Percentiles rank a stretch among this genome's conserved stretches.
phyloP scores from a whole-genome alignment of 345 rosid species.

The Pistacia vera region DNA sequence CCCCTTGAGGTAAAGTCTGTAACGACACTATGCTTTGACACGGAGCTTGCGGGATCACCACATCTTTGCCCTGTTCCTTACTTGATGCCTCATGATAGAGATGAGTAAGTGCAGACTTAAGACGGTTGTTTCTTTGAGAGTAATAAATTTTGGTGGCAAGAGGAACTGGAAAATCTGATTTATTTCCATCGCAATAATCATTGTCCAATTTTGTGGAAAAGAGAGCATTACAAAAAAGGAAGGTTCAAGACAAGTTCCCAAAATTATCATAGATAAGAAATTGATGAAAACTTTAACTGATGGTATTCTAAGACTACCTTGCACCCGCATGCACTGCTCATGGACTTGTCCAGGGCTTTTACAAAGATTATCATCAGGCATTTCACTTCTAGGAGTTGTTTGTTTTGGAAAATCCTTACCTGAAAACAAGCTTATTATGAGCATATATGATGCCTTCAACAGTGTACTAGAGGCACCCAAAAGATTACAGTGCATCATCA shows the following conservation, averaged over 20 bases:
- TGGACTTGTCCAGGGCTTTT: slow-evolving; percentile 24
- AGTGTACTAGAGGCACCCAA: no score
- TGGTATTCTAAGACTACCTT: slow-evolving; percentile 24
- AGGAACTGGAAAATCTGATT: slow-evolving; percentile 49
- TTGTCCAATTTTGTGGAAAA: slow-evolving; percentile 7
- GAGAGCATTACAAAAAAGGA: background rate
- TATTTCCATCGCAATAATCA: slow-evolving; percentile 1
- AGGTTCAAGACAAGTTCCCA: background rate
- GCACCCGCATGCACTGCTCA: slow-evolving; percentile 19
- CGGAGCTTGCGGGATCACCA: slow-evolving; percentile 26
- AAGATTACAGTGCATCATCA: background rate
- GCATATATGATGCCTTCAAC: background rate
- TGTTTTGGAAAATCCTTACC: slow-evolving; percentile 29
- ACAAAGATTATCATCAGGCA: slow-evolving; percentile 14
- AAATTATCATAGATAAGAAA: background rate
- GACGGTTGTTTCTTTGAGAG: slow-evolving; percentile 50
- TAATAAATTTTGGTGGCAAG: slow-evolving; percentile 58
- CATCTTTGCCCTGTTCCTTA: slow-evolving; percentile 20
- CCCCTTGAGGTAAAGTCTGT: slow-evolving; percentile 28
- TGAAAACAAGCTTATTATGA: slow-evolving; percentile 21
- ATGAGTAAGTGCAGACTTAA: slow-evolving; percentile 25
- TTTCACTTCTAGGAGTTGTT: slow-evolving; percentile 25
- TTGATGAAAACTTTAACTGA: background rate
- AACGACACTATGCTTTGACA: slow-evolving; percentile 19
- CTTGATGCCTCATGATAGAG: slow-evolving; percentile 30